Percentiles rank a stretch among this genome's conserved stretches.
Conservation (phyloP, 1,139 yeast genomes). For the Taiozyma sp. region DNA sequence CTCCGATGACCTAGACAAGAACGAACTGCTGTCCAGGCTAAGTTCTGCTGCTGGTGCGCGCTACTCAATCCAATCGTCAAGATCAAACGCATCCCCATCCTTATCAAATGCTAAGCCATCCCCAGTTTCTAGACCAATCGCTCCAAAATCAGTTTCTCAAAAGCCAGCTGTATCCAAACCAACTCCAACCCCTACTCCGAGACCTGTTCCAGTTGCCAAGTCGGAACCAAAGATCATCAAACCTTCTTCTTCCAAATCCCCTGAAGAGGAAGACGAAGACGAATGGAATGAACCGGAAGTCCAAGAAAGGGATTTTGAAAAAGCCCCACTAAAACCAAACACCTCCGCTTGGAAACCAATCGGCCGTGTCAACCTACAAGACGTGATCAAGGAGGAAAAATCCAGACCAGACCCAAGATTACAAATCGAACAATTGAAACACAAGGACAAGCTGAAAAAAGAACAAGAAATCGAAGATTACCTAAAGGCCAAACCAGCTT, state of each 20-base stretch:
- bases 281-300: slow-evolving; percentile 66
- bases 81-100: slow-evolving; percentile 26
- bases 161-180: slow-evolving; percentile 53
- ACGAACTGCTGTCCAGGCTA: slow-evolving; percentile 69
- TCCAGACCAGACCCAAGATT: slow-evolving; percentile 35
- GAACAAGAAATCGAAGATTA: slow-evolving; percentile 38
- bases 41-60: slow-evolving; percentile 96
- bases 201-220: slow-evolving; percentile 14
- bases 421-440: slow-evolving; percentile 30
- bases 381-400: slow-evolving; percentile 34
- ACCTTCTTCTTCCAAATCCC: slow-evolving; percentile 22
- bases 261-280: slow-evolving; percentile 34
- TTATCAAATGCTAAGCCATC: slow-evolving; percentile 17
- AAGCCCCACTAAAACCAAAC: slow-evolving; percentile 53
- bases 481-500: slow-evolving; percentile 40
- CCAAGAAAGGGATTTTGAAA: slow-evolving; percentile 63
- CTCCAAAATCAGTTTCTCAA: slow-evolving; percentile 48
- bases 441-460: slow-evolving; percentile 46
- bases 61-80: slow-evolving; percentile 59
- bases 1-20: slow-evolving; percentile 79
- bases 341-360: slow-evolving; percentile 49
- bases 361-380: slow-evolving; percentile 48
- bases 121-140: slow-evolving; percentile 23
- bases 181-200: slow-evolving; percentile 33
- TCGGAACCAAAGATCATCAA: slow-evolving; percentile 17